Evolutionary conservation across 108 stramenopile species (phyloP).

Genomic region (Cylindrotheca fusiformis): DNA sequence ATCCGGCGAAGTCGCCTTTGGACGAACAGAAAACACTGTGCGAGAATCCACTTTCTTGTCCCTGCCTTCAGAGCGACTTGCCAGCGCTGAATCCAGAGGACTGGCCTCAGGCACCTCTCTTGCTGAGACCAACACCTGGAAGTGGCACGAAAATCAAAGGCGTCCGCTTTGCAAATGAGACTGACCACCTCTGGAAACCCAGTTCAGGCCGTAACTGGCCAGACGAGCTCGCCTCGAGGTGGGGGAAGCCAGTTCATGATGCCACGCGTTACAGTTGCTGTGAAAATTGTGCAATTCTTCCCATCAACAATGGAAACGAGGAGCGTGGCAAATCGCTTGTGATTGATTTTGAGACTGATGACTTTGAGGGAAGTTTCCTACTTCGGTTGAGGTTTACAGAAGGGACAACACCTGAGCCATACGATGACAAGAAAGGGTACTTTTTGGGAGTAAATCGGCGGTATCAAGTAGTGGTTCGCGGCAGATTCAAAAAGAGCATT

Average conservation of each 20-base stretch:
- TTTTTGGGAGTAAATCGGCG: conserved; percentile 54
- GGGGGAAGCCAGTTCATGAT: conserved; percentile 17
- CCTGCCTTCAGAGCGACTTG: conserved; percentile 9
- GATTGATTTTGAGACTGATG: conserved; percentile 68
- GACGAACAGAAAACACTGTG: neutral
- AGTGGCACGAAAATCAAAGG: conserved; percentile 48
- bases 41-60: conserved; percentile 17
- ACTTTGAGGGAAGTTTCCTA: conserved; percentile 67
- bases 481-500: conserved; percentile 54
- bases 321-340: conserved; percentile 47
- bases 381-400: conserved; percentile 47
- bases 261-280: conserved; percentile 25
- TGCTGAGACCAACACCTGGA: conserved; percentile 61
- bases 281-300: conserved; percentile 46
- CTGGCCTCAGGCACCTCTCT: conserved; percentile 62
- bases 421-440: conserved; percentile 50
- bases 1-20: conserved; percentile 24
- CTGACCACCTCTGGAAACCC: conserved; percentile 37
- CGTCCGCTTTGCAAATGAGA: conserved; percentile 46
- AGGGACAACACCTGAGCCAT: conserved; percentile 38
- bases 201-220: conserved; percentile 27
- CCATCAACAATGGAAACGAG: conserved; percentile 80
- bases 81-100: conserved; percentile 27
- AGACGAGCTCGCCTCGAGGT: conserved; percentile 19
- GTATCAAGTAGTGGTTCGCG: conserved; percentile 56